Base-by-base conservation (phyloP, 2,329 filamentous ascomycete genomes). In the Fusarium incarnatum region DNA sequence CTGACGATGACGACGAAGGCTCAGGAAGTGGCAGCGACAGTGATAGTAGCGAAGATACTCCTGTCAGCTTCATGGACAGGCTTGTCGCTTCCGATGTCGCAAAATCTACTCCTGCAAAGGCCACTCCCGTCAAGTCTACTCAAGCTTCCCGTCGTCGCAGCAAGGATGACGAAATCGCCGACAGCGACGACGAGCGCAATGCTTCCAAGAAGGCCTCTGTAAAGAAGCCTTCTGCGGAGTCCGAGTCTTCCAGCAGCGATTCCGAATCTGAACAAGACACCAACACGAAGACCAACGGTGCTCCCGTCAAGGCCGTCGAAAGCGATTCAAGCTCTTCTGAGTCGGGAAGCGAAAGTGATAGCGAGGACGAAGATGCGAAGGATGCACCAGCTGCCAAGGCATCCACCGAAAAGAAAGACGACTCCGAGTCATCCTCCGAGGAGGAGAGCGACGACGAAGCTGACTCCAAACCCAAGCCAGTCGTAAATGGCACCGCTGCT, bases 161-260 rank as follows among this genome's bases (percentile, higher is more conserved):
- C 75, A 78, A 79, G 68, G 64, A 77, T 45, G 78, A 80, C 23
- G 81, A 82, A 65, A 82, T 83, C 62, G 80, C 80, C 73, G 81
- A 83, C 60, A 83, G 81, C 71, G 80, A 83, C 70, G 78, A 71
- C 71, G 81, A 82, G 64, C 78, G 78, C 57, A 76, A 75, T 48
- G 67, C 77, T 40, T 66, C 75, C 20, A 67, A 73, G 32, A 77
- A 64, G 32, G 32, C 62, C n/a, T 15, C 64, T 20, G 9, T 37
- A 10, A 73, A 71, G 54, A 72, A 72, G 22, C 20, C 64, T 52
- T 32, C 54, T 20, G 54, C 54, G 28, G 63, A 73, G 45, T 25
- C 64, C 13, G 61, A 71, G 22, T 63, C 71, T 28, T 41, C 10
- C 71, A 73, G 64, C 54, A 79, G 75, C 60, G 77, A 78, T 32